Conservation (phyloP, 225 moss, liverwort and hornwort species). For the Neckera pumila region DNA sequence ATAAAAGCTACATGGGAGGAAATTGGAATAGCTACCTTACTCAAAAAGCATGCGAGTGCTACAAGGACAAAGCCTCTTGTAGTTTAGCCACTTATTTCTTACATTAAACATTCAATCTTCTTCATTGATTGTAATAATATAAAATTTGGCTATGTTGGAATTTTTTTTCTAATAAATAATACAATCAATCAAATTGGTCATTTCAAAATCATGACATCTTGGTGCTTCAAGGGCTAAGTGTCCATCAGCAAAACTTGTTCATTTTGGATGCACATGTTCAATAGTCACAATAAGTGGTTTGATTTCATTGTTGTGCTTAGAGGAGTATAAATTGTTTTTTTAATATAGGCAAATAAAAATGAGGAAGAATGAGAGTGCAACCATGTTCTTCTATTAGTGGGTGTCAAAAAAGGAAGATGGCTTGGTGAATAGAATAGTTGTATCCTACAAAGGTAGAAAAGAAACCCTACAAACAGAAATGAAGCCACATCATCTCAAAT, state of each 20-base stretch:
- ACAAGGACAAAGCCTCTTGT: background rate
- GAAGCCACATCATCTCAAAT: background rate
- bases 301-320: background rate
- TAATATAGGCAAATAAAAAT: background rate
- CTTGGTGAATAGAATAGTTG: background rate
- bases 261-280: too few relatives aligned
- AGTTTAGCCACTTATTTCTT: fast-evolving
- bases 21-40: background rate
- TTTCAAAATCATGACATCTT: background rate
- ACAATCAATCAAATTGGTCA: background rate
- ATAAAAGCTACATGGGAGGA: background rate
- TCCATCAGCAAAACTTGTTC: background rate
- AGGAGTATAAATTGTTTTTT: background rate
- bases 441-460: background rate
- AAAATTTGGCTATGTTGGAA: background rate
- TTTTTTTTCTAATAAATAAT: background rate
- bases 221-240: background rate
- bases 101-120: background rate
- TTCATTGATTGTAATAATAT: background rate
- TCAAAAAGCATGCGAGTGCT: fast-evolving
- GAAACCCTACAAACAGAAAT: background rate
- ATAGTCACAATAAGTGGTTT: too few relatives aligned
- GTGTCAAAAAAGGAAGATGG: background rate
- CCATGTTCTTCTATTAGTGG: background rate
- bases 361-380: background rate